Evolutionary conservation across 495 filamentous ascomycete species (phyloP), one percentile per base, ranked within the genome.

Genomic region (Rhypophila decipiens): DNA sequence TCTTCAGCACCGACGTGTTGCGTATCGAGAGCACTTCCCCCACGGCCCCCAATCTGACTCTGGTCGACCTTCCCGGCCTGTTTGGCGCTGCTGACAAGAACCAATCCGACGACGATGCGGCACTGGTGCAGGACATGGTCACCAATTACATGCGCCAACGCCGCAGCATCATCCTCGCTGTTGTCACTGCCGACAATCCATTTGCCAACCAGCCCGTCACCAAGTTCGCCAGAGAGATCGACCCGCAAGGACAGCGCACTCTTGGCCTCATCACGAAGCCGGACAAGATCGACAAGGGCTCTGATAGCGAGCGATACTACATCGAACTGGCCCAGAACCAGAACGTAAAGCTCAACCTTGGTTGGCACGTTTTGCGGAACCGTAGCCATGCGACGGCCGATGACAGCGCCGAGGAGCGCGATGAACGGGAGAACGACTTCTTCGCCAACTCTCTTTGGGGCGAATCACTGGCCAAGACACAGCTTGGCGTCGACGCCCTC

Each of bases 231-330:
- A 75, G 87, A 31, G 77, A 84, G 53, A 80, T 87, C 9, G 88
- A 95, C 59, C 77, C 77, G 2, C 75, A 81, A 45, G 86, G 88
- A 24, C 74, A 78, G 53, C 78, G 88, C 38, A 93, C 88, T 5
- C 78, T 95, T 39, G 88, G 88, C 56, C 83, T 95, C 49, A 76
- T 95, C 60, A 93, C 87, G 41, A 95, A 95, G 68, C 86, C 90
- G 10, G 88, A 93, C 65, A 67, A 65, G 0, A 61, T 86, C 1
- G 44, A 52, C n/a, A 38, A 61, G 0, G 72, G 73, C 1, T 77
- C 75, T 10, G 61, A 57, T 2, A 74, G 60, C 13, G 77, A 88
- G 46, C 47, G 45, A 0, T 54, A 55, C 4, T 88, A 74, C 50
- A 45, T 87, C 1, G 55, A 72, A 0, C 64, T 86, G 0, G 72